Base-by-base conservation (phyloP, 2,329 filamentous ascomycete species). In the Xylariaceae sp. region DNA sequence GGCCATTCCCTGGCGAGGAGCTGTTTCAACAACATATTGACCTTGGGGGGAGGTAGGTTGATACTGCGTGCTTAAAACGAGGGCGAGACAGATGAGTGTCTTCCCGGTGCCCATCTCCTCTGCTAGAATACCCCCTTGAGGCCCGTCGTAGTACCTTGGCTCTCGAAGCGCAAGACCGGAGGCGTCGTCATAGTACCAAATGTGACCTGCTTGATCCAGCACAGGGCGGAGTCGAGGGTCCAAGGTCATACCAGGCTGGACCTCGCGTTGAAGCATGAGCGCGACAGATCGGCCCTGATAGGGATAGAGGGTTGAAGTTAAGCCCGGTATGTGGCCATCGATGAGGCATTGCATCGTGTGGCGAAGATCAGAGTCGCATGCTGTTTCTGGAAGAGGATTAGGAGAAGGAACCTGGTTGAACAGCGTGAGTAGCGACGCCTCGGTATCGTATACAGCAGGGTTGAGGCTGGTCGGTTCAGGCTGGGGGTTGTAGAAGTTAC, bases 81-180 rank as follows among this genome's bases (percentile, higher is more conserved):
- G 75, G 5, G 88, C 80, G 15, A 97, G 75, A 64, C 89, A 93
- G 9, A 97, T 96, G 30, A 97, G 75, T 0, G 93, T 97, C 76
- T 97, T 97, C 0, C 93, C 92, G 0, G 82, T 76, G 4, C 88
- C 88, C 89, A 92, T 92, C 64, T 89, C 87, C 69, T 94, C 90
- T 0, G 89, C 88, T 11, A 92, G 75, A 11, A 93, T 88, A 2
- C 92, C 93, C 39, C 92, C 92, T 59, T 82, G 80, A 4, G 87
- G 82, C 30, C 85, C 81, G 50, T 94, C 90, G 66, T 93, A 96
- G 60, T 83, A 82, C 2, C 82, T 80, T 9, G 89, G 86, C n/a
- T 88, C 82, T 42, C 78, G 78, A 0, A 89, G 71, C 52, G 91
- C 81, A 0, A 78, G 77, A 0, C 84, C 83, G 13, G 84, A 81